Percentiles rank a stretch among this genome's conserved stretches.
phyloP scores from a whole-genome alignment of 441 rosid genomes.

The Viola pubescens region DNA sequence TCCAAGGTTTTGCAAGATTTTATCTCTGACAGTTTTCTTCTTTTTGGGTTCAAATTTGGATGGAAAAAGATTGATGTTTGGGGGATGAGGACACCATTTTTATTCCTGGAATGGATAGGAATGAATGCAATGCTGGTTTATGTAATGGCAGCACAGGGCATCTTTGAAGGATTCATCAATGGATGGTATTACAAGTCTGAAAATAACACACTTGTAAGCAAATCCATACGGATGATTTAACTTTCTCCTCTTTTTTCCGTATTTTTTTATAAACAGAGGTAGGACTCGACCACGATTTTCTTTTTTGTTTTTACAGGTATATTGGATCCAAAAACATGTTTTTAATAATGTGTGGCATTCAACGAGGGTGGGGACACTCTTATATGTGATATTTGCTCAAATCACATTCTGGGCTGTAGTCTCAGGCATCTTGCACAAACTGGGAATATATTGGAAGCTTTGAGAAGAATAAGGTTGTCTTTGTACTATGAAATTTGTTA shows the following conservation, averaged over 20 bases:
- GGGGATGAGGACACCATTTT: slow-evolving; percentile 43
- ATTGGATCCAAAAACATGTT: slow-evolving; percentile 52
- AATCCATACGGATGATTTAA: neutral
- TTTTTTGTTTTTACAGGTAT: slow-evolving; percentile 24
- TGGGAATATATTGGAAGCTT: slow-evolving; percentile 58
- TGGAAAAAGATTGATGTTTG: slow-evolving; percentile 45
- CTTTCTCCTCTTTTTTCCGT: neutral
- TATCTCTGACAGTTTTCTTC: neutral
- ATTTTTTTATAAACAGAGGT: neutral
- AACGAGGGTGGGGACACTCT: slow-evolving; percentile 37
- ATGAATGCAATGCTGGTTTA: slow-evolving; percentile 70
- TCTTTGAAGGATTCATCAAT: slow-evolving; percentile 50
- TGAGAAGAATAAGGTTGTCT: slow-evolving; percentile 15
- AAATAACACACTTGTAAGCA: slow-evolving; percentile 45
- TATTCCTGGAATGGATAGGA: slow-evolving; percentile 68
- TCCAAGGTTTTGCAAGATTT: neutral
- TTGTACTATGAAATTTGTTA: neutral
- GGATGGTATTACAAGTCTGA: slow-evolving; percentile 52
- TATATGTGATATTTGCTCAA: slow-evolving; percentile 55
- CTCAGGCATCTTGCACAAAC: slow-evolving; percentile 46
- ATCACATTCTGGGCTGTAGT: slow-evolving; percentile 50
- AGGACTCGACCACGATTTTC: neutral
- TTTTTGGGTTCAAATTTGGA: neutral
- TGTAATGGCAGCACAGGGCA: slow-evolving; percentile 70
- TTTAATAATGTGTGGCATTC: slow-evolving; percentile 51